A percentile compares a stretch with the other conserved stretches of the same genome.
phyloP scores from a whole-genome alignment of 768 basidiomycete species.

The Austroboletus eburneus region DNA sequence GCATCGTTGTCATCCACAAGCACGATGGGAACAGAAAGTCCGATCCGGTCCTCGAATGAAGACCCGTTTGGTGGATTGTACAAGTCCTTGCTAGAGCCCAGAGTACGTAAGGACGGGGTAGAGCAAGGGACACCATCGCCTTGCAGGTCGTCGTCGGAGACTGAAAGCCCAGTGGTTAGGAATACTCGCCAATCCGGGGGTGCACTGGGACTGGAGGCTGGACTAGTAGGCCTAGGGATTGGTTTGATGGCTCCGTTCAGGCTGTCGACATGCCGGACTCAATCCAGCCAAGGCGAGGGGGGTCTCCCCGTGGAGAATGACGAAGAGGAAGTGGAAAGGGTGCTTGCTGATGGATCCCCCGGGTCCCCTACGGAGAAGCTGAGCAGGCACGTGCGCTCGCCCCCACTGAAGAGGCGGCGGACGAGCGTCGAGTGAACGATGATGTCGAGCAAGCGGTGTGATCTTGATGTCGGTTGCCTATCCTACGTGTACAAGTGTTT shows the following conservation, averaged over 20 bases:
- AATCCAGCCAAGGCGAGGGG: slow-evolving; percentile 10
- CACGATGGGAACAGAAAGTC: slow-evolving; percentile 20
- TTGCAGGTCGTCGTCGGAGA: slow-evolving; percentile 24
- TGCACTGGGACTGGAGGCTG: slow-evolving; percentile 30
- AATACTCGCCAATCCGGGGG: slow-evolving; percentile 22
- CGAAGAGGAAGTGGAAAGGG: slow-evolving; percentile 34
- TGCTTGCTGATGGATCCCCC: slow-evolving; percentile 20
- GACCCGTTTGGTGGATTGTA: slow-evolving; percentile 50
- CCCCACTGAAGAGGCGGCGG: slow-evolving; percentile 52
- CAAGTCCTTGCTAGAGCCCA: slow-evolving; percentile 27
- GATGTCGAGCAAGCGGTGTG: slow-evolving; percentile 4
- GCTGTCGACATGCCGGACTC: slow-evolving; percentile 38
- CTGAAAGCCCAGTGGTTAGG: slow-evolving; percentile 51
- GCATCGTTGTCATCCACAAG: slow-evolving; percentile 24
- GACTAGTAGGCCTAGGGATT: slow-evolving; percentile 36
- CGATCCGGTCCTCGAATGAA: slow-evolving; percentile 28
- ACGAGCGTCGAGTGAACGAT: slow-evolving; percentile 26
- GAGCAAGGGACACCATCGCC: slow-evolving; percentile 16
- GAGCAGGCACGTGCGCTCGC: slow-evolving; percentile 26
- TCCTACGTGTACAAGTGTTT: slow-evolving; percentile 32
- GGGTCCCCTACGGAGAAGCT: slow-evolving; percentile 19
- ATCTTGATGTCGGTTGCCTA: slow-evolving; percentile 19
- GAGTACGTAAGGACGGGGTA: slow-evolving; percentile 3
- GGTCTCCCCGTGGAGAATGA: slow-evolving; percentile 22
- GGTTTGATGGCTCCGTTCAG: slow-evolving; percentile 53